phyloP scores from a whole-genome alignment of 1,284 basidiomycete species.

The Phellinidium pouzarii region DNA sequence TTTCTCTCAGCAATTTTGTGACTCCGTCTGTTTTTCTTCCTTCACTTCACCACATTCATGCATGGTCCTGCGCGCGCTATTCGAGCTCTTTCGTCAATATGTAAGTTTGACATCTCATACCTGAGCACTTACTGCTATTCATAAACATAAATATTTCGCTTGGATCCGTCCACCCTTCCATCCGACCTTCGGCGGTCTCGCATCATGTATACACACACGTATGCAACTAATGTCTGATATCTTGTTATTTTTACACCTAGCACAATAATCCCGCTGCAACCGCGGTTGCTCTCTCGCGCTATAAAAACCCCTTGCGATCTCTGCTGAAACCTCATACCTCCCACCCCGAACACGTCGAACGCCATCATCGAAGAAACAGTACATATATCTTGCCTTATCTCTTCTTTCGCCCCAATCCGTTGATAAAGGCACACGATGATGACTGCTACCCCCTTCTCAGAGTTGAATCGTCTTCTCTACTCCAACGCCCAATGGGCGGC shows the following conservation, averaged over 20 bases:
- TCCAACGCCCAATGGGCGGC: constrained; percentile 59
- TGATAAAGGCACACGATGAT: constrained; percentile 3
- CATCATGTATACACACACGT: not conserved
- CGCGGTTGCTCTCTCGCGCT: constrained; percentile 14
- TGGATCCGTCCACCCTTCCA: not conserved
- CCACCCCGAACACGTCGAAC: constrained; percentile 1
- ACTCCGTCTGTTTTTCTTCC: constrained; percentile 1
- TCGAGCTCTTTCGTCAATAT: constrained; percentile 17
- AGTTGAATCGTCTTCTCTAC: constrained; percentile 41
- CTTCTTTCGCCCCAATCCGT: not conserved
- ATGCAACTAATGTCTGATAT: not conserved
- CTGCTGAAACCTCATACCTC: constrained; percentile 3
- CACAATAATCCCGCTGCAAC: constrained; percentile 17
- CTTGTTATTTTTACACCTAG: not conserved
- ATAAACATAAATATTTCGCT: no score
- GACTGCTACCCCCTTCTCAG: constrained; percentile 19
- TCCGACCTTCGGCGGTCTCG: not conserved
- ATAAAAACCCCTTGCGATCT: constrained; percentile 10
- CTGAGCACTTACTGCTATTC: not conserved
- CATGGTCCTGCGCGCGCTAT: constrained; percentile 18
- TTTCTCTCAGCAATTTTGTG: not conserved
- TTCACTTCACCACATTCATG: constrained; percentile 7
- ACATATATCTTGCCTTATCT: constrained; percentile 7
- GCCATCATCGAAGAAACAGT: constrained; percentile 9
- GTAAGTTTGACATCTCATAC: constrained; percentile 5